Evolutionary conservation across 768 basidiomycete genomes (phyloP).

Genomic region (Rhizopogon vesiculosus): DNA sequence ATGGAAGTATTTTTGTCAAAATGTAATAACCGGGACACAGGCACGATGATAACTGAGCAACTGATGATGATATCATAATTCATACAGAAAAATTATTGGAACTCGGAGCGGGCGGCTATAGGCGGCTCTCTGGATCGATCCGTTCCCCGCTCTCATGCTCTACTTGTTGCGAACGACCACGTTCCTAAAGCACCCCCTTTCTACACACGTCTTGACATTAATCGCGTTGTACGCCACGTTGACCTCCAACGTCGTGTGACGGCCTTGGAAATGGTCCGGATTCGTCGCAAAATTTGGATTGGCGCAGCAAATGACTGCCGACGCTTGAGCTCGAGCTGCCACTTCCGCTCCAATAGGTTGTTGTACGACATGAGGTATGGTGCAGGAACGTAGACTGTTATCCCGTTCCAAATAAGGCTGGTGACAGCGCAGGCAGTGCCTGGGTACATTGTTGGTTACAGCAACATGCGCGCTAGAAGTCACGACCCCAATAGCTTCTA

Average conservation of each 20-base stretch:
- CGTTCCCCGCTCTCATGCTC: background rate
- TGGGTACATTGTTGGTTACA: slow-evolving; percentile 1
- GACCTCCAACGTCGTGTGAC: background rate
- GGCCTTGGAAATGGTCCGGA: background rate
- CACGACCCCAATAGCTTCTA: slow-evolving; percentile 11
- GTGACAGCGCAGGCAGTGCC: slow-evolving; percentile 22
- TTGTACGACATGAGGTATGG: slow-evolving; percentile 1
- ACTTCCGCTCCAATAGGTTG: background rate
- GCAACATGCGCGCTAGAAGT: slow-evolving; percentile 3
- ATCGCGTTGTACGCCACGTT: slow-evolving; percentile 1
- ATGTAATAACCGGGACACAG: background rate
- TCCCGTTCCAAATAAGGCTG: slow-evolving; percentile 14
- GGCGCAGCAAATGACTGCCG: background rate
- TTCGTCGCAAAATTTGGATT: background rate
- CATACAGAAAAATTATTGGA: background rate
- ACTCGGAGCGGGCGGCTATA: background rate
- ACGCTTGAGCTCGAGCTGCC: background rate
- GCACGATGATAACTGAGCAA: background rate
- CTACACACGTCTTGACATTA: background rate
- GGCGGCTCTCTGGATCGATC: background rate
- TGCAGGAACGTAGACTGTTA: slow-evolving; percentile 14
- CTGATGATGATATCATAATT: background rate
- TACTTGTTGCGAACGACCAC: background rate
- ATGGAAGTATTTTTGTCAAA: background rate
- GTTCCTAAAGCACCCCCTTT: background rate